phyloP scores from a whole-genome alignment of 805 yeast species.

The Lipomyces starkeyi region DNA sequence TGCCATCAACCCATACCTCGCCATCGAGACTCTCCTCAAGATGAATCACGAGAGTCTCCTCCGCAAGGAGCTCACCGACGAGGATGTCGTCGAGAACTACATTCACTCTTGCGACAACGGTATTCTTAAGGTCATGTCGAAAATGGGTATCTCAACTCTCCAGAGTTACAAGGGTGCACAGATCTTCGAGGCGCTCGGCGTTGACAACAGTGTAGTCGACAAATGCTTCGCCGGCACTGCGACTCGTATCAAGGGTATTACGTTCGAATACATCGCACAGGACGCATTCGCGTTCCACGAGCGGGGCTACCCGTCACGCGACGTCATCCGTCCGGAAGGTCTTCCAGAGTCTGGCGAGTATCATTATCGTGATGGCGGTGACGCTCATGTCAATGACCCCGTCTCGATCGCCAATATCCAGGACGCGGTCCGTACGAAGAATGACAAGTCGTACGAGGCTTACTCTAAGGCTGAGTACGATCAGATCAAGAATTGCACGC shows the following conservation, averaged over 20 bases:
- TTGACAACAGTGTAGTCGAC: constrained; percentile 93
- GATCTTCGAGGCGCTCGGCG: constrained; percentile 95
- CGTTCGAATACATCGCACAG: constrained; percentile 94
- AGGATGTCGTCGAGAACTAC: constrained; percentile 73
- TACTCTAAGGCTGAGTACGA: constrained; percentile 89
- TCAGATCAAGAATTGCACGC: constrained; percentile 89
- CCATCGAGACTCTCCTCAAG: constrained; percentile 83
- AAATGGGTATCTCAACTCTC: constrained; percentile 98
- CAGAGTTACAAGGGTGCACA: constrained; percentile 99
- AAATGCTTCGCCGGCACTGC: constrained; percentile 97
- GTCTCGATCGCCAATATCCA: constrained; percentile 93
- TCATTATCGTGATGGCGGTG: constrained; percentile 99
- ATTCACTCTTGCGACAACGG: constrained; percentile 88
- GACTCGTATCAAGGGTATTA: constrained; percentile 92
- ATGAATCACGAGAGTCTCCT: constrained; percentile 79
- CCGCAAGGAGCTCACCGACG: constrained; percentile 57
- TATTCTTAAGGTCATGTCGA: constrained; percentile 94
- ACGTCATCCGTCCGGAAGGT: constrained; percentile 69
- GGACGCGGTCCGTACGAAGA: constrained; percentile 97
- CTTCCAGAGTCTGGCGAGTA: constrained; percentile 96
- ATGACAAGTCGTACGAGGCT: constrained; percentile 88
- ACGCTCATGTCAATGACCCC: constrained; percentile 92
- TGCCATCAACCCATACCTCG: constrained; percentile 92
- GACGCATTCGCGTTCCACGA: constrained; percentile 95
- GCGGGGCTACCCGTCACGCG: constrained; percentile 84